Conservation (phyloP, 257 asterid genomes). For the Lantana camara region DNA sequence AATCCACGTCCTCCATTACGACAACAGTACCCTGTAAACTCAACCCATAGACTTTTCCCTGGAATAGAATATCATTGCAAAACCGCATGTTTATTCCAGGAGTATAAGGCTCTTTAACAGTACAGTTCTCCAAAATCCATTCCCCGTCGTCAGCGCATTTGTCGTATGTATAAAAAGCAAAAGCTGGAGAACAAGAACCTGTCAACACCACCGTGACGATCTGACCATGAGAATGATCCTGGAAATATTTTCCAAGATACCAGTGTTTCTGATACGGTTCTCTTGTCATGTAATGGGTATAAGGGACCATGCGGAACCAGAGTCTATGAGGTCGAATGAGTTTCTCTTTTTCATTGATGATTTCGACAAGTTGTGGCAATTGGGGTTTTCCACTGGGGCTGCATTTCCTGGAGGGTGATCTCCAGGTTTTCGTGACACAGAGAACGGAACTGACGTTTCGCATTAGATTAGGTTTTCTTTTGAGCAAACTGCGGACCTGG, state of each 20-base stretch:
- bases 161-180: not conserved
- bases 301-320: not conserved
- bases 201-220: slow-evolving; percentile 10
- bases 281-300: not conserved
- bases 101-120: slow-evolving; percentile 28
- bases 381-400: slow-evolving; percentile 1
- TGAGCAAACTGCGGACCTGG: slow-evolving; percentile 23
- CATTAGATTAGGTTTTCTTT: slow-evolving; percentile 29
- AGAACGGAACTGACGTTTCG: slow-evolving; percentile 28
- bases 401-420: slow-evolving; percentile 27
- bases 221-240: slow-evolving; percentile 29
- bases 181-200: slow-evolving; percentile 13
- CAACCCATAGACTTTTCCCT: slow-evolving; percentile 37
- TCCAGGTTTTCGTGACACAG: slow-evolving; percentile 41
- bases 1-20: slow-evolving; percentile 29
- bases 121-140: not conserved
- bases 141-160: too few species aligned
- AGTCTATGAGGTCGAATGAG: not conserved
- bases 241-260: not conserved
- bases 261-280: not conserved
- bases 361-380: slow-evolving; percentile 30
- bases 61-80: slow-evolving; percentile 25
- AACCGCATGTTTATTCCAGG: slow-evolving; percentile 30
- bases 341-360: not conserved
- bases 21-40: slow-evolving; percentile 32